Conservation (phyloP, 257 asterid species). For the Jaltomata sinuosa region DNA sequence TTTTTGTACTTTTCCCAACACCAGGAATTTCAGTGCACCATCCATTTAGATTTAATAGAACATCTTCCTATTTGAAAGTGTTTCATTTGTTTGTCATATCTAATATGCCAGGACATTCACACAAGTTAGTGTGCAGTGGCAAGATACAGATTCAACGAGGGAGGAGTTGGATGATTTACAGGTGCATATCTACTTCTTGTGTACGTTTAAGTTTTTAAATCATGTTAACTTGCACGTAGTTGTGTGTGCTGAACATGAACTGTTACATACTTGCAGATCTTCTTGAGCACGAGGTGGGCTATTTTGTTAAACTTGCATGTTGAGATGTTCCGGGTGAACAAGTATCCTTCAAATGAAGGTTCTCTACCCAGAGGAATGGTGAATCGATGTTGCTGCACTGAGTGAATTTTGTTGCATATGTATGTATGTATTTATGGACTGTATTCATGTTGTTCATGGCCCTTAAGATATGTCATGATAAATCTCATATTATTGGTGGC, state of each 20-base stretch:
- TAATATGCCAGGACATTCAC: constrained; percentile 78
- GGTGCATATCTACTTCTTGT: constrained; percentile 28
- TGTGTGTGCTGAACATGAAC: constrained; percentile 2
- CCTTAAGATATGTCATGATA: not conserved
- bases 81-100: constrained; percentile 6
- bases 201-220: constrained; percentile 2
- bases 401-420: not conserved
- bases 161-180: constrained; percentile 97
- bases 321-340: constrained; percentile 97
- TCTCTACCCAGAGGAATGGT: no score
- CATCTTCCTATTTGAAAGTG: not conserved
- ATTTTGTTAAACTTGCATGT: constrained; percentile 92
- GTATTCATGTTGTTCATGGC: not conserved
- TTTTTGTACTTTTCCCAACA: not conserved
- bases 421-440: not conserved
- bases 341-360: constrained; percentile 96
- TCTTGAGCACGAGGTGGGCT: constrained; percentile 97
- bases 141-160: constrained; percentile 97
- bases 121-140: constrained; percentile 99
- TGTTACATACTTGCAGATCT: constrained; percentile 56
- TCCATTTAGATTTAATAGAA: not conserved
- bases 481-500: not conserved
- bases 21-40: not conserved
- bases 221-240: not conserved
- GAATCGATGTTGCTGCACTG: not conserved